Evolutionary conservation across 768 basidiomycete genomes (phyloP).

Genomic region (Obba rivulosa): DNA sequence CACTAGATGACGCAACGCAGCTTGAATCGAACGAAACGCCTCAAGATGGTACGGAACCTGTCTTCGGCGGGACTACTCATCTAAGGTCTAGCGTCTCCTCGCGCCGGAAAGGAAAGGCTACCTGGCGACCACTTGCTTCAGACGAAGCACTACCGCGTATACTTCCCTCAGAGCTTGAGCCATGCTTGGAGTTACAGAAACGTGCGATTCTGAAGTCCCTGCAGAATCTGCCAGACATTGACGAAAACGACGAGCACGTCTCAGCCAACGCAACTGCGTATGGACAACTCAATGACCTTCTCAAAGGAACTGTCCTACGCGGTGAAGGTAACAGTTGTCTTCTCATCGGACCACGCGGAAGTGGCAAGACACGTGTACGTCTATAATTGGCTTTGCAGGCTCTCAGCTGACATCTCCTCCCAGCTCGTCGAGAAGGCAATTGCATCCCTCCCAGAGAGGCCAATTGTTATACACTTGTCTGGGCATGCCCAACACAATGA

Average conservation of each 20-base stretch:
- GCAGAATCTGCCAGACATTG: constrained; percentile 24
- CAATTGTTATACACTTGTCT: constrained; percentile 76
- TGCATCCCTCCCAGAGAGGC: constrained; percentile 36
- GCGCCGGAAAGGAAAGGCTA: too few relatives aligned
- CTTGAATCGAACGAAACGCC: too few relatives aligned
- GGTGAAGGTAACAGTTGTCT: constrained; percentile 95
- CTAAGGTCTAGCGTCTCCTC: background rate
- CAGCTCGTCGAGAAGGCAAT: constrained; percentile 64
- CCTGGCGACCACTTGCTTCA: background rate
- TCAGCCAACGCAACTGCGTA: constrained; percentile 49
- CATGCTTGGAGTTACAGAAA: constrained; percentile 54
- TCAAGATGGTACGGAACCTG: background rate
- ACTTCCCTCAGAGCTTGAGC: constrained; percentile 37
- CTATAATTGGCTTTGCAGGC: constrained; percentile 1
- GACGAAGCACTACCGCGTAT: constrained; percentile 1
- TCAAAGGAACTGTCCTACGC: constrained; percentile 68
- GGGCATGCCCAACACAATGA: constrained; percentile 86
- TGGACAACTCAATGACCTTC: constrained; percentile 54
- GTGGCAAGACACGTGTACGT: constrained; percentile 78
- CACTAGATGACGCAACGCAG: too few relatives aligned
- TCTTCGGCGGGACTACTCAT: background rate
- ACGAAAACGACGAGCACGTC: constrained; percentile 27
- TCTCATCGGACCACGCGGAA: constrained; percentile 77
- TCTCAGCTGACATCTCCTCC: background rate
- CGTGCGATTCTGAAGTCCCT: constrained; percentile 46